These are phyloP conservation scores for Eucalyptus cloeziana DNA, from an alignment of 345 rosid genomes.

Conservation along the genomic window DNA sequence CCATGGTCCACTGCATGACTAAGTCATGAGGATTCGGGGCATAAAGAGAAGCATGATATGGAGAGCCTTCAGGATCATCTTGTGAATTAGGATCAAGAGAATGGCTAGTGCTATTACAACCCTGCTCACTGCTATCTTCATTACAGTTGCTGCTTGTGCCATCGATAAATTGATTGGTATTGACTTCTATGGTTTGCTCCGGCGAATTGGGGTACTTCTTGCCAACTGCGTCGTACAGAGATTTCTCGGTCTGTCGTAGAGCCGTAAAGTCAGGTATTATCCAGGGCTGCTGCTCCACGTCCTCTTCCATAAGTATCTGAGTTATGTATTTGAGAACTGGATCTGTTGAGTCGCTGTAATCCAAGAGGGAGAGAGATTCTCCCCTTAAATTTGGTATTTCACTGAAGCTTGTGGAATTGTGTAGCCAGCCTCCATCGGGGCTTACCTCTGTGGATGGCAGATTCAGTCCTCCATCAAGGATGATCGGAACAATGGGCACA, in stretches of 20 bases:
- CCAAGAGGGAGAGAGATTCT: slow-evolving; percentile 11
- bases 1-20: neutral
- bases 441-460: neutral
- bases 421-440: neutral
- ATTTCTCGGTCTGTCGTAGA: slow-evolving; percentile 50
- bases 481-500: neutral
- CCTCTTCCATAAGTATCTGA: slow-evolving; percentile 74
- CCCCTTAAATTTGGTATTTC: neutral
- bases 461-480: neutral
- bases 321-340: slow-evolving; percentile 43
- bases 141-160: neutral
- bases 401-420: neutral
- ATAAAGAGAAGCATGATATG: neutral
- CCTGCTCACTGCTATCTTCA: slow-evolving; percentile 10
- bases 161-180: neutral
- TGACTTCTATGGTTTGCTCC: neutral
- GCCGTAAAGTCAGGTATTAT: slow-evolving; percentile 38
- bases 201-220: slow-evolving; percentile 20
- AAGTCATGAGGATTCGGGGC: neutral
- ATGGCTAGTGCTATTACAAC: neutral
- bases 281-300: slow-evolving; percentile 36
- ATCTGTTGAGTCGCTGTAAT: slow-evolving; percentile 33
- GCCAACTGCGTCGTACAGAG: slow-evolving; percentile 40
- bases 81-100: slow-evolving; percentile 8
- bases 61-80: neutral